Percentiles rank a stretch among this genome's conserved stretches.
These are phyloP conservation scores for Colletotrichum musae DNA, from an alignment of 2,329 filamentous ascomycete genomes.

Conservation along the genomic window DNA sequence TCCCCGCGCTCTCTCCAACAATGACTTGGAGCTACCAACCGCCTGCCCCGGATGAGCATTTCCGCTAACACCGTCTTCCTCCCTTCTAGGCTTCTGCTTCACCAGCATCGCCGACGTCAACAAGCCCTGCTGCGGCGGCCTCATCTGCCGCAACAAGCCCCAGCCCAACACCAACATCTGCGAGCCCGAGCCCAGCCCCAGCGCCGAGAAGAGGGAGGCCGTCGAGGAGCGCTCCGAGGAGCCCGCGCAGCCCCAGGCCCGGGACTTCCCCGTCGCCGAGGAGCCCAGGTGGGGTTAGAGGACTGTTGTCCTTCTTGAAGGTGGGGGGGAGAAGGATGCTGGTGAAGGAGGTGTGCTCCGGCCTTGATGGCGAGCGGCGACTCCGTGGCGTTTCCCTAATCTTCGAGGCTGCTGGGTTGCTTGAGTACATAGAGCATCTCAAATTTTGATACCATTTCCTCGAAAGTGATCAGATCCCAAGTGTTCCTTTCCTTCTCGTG, in stretches of 20 bases:
- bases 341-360: background rate
- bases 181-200: conserved; percentile 12
- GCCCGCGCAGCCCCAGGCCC: background rate
- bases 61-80: no score
- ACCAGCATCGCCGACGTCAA: conserved; percentile 11
- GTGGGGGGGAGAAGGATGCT: background rate
- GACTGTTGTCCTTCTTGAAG: background rate
- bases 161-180: conserved; percentile 17
- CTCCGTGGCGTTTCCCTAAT: background rate
- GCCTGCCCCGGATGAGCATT: no score
- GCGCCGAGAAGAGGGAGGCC: background rate
- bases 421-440: background rate
- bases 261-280: background rate
- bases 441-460: background rate
- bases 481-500: background rate
- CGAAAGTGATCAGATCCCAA: no score
- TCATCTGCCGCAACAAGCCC: conserved; percentile 20
- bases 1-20: no score
- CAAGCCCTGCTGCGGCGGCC: conserved; percentile 33
- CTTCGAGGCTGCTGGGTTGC: conserved; percentile 11
- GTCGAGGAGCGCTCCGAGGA: background rate
- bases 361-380: background rate
- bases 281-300: conserved; percentile 10
- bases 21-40: no score
- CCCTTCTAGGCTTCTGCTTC: conserved; percentile 5